A percentile compares a stretch with the other conserved stretches of the same genome.
Evolutionary conservation across 768 basidiomycete genomes (phyloP).

Genomic region (Lactarius deliciosus): DNA sequence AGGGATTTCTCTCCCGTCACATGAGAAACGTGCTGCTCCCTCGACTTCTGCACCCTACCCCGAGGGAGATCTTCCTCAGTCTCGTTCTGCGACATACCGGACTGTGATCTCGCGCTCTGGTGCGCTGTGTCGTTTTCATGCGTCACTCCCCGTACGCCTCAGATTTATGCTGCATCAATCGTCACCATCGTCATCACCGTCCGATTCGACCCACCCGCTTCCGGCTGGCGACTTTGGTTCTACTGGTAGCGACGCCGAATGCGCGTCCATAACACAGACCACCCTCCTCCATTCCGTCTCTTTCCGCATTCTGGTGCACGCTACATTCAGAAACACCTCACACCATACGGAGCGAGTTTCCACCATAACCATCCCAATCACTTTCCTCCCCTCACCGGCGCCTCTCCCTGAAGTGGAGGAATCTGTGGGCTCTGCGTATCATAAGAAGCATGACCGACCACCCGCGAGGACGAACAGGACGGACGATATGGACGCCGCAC

Average conservation of each 20-base stretch:
- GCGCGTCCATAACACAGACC: constrained; percentile 73
- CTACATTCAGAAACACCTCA: constrained; percentile 74
- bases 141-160: constrained; percentile 65
- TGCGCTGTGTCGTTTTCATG: constrained; percentile 89
- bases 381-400: constrained; percentile 70
- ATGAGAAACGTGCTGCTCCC: constrained; percentile 28
- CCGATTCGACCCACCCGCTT: constrained; percentile 44
- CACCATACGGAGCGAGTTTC: constrained; percentile 67
- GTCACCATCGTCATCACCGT: constrained; percentile 50
- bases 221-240: constrained; percentile 46
- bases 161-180: constrained; percentile 79
- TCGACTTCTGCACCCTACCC: constrained; percentile 31
- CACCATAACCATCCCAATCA: constrained; percentile 65
- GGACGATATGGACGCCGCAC: constrained; percentile 65
- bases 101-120: constrained; percentile 79
- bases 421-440: constrained; percentile 71
- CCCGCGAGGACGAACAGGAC: constrained; percentile 67
- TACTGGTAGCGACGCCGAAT: constrained; percentile 59
- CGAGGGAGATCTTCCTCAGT: constrained; percentile 33
- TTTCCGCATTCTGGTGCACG: constrained; percentile 70
- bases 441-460: constrained; percentile 85
- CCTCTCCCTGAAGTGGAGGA: constrained; percentile 78
- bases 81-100: constrained; percentile 33
- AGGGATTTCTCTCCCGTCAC: constrained; percentile 33
- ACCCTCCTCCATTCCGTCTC: constrained; percentile 82